phyloP scores from a whole-genome alignment of 2,329 filamentous ascomycete species.

The Alternaria postmessia region DNA sequence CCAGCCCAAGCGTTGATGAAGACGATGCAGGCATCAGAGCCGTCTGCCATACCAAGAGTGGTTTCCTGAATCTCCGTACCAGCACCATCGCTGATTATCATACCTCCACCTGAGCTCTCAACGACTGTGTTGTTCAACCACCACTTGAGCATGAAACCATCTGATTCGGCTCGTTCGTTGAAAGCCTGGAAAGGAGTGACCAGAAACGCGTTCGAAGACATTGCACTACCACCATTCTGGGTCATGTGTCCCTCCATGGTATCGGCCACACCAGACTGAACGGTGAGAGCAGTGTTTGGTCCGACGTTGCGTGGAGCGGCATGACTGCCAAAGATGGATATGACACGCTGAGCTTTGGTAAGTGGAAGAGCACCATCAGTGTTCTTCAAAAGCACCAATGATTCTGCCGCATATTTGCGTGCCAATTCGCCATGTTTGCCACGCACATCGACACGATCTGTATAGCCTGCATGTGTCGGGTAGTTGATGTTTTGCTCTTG shows the following conservation, averaged over 20 bases:
- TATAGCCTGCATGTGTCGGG: no score
- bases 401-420: conserved; percentile 23
- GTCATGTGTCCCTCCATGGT: conserved; percentile 23
- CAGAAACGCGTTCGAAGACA: background rate
- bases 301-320: conserved; percentile 8
- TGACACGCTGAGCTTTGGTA: conserved; percentile 39
- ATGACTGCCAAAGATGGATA: background rate
- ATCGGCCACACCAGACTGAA: conserved; percentile 14
- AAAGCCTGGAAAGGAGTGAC: background rate
- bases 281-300: conserved; percentile 15
- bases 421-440: conserved; percentile 17
- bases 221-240: conserved; percentile 15
- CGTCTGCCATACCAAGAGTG: conserved; percentile 9
- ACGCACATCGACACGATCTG: background rate
- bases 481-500: background rate
- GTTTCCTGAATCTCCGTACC: conserved; percentile 19
- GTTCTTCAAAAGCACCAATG: conserved; percentile 55
- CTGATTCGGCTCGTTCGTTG: conserved; percentile 7
- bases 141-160: conserved; percentile 22
- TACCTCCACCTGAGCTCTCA: conserved; percentile 4
- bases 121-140: conserved; percentile 22
- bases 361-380: conserved; percentile 62
- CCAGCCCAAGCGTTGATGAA: background rate
- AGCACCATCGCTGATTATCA: conserved; percentile 15
- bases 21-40: background rate